These are phyloP conservation scores for Tympanopsis confertula DNA, from an alignment of 2,329 filamentous ascomycete species.

Conservation along the genomic window DNA sequence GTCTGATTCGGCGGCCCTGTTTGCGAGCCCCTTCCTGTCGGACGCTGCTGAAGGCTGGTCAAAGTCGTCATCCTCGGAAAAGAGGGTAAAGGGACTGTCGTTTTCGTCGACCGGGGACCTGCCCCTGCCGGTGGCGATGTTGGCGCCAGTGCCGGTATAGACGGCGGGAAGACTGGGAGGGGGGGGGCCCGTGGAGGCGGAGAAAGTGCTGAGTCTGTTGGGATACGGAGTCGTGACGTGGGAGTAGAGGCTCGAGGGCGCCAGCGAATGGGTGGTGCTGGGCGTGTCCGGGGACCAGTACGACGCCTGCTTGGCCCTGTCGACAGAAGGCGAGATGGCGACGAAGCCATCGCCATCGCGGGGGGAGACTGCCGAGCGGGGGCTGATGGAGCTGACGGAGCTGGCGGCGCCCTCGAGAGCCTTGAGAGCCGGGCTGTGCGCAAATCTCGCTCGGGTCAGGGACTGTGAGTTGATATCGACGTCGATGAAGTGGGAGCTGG, in stretches of 20 bases:
- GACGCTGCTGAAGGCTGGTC: neutral
- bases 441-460: slow-evolving; percentile 29
- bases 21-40: no score
- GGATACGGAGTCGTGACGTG: slow-evolving; percentile 30
- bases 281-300: slow-evolving; percentile 54
- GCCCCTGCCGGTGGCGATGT: neutral
- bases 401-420: slow-evolving; percentile 45
- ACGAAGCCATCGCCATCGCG: slow-evolving; percentile 37
- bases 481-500: no score
- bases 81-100: neutral
- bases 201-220: slow-evolving; percentile 11
- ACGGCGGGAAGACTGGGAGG: slow-evolving; percentile 43
- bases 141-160: slow-evolving; percentile 9
- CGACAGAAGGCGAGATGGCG: slow-evolving; percentile 58
- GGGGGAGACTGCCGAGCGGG: slow-evolving; percentile 10
- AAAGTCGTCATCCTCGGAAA: neutral
- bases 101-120: neutral
- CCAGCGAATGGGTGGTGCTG: slow-evolving; percentile 32
- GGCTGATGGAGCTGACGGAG: slow-evolving; percentile 14
- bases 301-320: slow-evolving; percentile 49
- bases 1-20: no score
- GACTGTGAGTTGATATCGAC: slow-evolving; percentile 6
- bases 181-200: slow-evolving; percentile 36
- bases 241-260: slow-evolving; percentile 51
- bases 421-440: slow-evolving; percentile 44